These are phyloP conservation scores for Solanum phureja DNA, from an alignment of 257 asterid species.

Conservation along the genomic window DNA sequence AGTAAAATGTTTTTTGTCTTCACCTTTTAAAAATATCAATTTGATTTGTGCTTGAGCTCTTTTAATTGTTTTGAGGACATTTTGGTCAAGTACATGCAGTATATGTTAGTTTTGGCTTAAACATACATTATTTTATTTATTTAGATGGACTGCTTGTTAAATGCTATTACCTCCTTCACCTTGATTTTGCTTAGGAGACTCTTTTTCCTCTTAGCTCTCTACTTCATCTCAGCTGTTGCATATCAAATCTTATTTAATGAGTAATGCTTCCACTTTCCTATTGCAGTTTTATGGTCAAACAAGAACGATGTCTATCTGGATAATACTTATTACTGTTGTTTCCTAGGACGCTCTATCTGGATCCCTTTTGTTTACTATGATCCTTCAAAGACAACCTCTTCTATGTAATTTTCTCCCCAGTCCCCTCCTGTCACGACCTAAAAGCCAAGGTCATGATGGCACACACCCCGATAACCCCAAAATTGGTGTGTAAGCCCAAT, in stretches of 20 bases:
- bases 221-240: not conserved
- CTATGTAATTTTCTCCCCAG: not conserved
- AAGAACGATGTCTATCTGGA: not conserved
- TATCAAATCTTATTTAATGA: not conserved
- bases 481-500: no score
- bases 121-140: not conserved
- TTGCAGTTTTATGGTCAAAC: not conserved
- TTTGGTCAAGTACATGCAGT: not conserved
- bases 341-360: not conserved
- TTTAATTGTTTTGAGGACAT: not conserved
- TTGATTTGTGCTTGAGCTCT: not conserved
- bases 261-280: not conserved
- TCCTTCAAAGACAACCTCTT: not conserved
- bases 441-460: no score
- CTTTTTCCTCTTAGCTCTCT: not conserved
- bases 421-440: not conserved
- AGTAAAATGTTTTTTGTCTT: not conserved
- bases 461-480: no score
- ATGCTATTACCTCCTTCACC: not conserved
- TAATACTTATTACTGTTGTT: not conserved
- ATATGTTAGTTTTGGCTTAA: not conserved
- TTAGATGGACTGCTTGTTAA: not conserved
- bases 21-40: not conserved
- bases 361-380: not conserved
- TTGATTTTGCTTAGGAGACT: not conserved